Base-by-base conservation (phyloP, 257 asterid species). In the Rauvolfia tetraphylla region DNA sequence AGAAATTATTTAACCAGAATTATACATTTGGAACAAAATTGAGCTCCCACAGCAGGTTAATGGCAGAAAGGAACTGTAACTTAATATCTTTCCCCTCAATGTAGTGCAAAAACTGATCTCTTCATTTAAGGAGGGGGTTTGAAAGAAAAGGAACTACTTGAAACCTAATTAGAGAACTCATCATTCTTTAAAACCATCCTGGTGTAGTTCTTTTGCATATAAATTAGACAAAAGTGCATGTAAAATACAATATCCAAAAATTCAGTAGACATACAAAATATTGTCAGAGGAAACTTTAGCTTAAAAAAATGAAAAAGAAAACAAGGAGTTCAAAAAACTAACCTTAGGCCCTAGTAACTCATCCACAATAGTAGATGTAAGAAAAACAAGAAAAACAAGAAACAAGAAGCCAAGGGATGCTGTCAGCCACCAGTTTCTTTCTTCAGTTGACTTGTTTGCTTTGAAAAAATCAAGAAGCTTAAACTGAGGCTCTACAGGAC, bases 381-480 rank as follows among this genome's bases (percentile, higher is more conserved):
- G n/a, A 77, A 87, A 78, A 68, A 92, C 89, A 82, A 86, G 62
- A 15, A 89, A 67, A 68, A 92, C 80, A 59, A 94, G 91, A 76
- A 85, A 83, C 27, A 86, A 86, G 46, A 85, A 81, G 69, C 98
- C 97, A 75, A 87, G 74, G 41, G 70, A 68, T 13, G 95, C 79
- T 36, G 92, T 88, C 75, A 90, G 85, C 80, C 90, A 68, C 91
- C 90, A 87, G 86, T 82, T 90, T 83, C 97, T 87, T 73, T 72
- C 84, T 39, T 75, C 71, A 44, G 88, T 74, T 61, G 82, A 23
- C 78, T 77, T 78, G 71, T 81, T 76, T 61, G 81, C 82, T 39
- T 61, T 73, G 74, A 94, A 89, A 82, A 87, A 89, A 73, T 89
- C 91, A 71, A 17, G 72, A 77, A 90, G 81, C 72, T 85, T 81